A percentile compares a stretch with the other conserved stretches of the same genome.
Conservation (phyloP, 371 early-diverging fungal genomes). For the Circinella minor region DNA sequence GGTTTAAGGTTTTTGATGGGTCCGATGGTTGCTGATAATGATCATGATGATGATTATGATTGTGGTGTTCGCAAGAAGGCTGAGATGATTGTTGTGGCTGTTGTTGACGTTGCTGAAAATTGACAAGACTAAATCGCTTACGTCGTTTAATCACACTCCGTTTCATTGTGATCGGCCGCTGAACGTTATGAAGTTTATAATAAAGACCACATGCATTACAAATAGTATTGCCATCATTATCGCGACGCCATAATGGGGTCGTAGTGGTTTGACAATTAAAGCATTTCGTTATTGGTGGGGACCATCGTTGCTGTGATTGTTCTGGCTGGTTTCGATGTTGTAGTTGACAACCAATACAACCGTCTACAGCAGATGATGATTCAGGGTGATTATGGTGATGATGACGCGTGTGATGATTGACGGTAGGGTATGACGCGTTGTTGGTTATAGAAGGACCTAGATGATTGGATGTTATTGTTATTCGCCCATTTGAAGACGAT, state of each 20-base stretch:
- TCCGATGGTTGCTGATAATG: not conserved
- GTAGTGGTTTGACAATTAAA: conserved; percentile 80
- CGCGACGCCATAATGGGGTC: conserved; percentile 92
- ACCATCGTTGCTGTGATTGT: conserved; percentile 19
- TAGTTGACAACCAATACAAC: conserved; percentile 17
- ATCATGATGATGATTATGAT: conserved; percentile 1
- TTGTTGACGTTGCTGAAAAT: conserved; percentile 22
- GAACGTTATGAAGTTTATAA: conserved; percentile 77
- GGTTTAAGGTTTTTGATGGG: not conserved
- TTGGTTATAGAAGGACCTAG: conserved; percentile 19
- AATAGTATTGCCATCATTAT: conserved; percentile 73
- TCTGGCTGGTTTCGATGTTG: not conserved
- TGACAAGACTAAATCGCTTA: conserved; percentile 59
- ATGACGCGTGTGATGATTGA: not conserved
- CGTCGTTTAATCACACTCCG: conserved; percentile 82
- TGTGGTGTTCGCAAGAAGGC: not conserved
- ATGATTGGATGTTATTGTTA: no score
- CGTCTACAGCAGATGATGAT: not conserved
- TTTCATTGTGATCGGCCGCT: conserved; percentile 81
- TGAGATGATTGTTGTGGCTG: conserved; percentile 9
- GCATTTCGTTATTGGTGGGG: conserved; percentile 51
- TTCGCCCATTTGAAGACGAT: conserved; percentile 47
- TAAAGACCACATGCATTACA: conserved; percentile 92
- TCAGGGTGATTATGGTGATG: conserved; percentile 15
- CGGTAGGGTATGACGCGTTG: conserved; percentile 39